Evolutionary conservation across 1,284 basidiomycete species (phyloP).

Genomic region (Malassezia japonica): DNA sequence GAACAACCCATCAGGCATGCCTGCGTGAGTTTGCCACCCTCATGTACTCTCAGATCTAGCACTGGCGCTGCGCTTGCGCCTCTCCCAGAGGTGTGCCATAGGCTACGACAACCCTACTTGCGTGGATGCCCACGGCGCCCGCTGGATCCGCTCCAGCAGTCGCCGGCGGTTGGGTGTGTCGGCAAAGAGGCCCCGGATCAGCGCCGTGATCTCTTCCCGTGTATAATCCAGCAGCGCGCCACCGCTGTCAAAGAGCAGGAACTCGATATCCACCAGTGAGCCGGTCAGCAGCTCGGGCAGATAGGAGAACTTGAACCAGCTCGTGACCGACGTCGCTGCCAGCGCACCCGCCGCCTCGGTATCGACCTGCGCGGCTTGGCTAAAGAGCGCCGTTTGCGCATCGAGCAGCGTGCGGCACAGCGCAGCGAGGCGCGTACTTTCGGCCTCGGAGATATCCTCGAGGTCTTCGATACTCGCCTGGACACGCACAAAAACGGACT

Average conservation of each 20-base stretch:
- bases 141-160: conserved; percentile 32
- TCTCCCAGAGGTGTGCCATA: background rate
- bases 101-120: background rate
- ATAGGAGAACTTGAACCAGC: conserved; percentile 45
- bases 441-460: conserved; percentile 79
- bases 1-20: conserved; percentile 26
- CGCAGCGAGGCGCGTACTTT: conserved; percentile 72
- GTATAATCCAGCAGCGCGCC: conserved; percentile 85
- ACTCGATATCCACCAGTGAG: conserved; percentile 64
- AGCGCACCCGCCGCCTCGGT: background rate
- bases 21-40: background rate
- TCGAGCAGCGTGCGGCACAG: conserved; percentile 68
- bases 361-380: background rate
- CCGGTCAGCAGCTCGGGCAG: conserved; percentile 41
- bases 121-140: background rate
- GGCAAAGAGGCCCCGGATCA: conserved; percentile 80
- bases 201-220: conserved; percentile 66
- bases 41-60: background rate
- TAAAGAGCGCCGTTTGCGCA: conserved; percentile 45
- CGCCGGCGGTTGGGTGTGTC: conserved; percentile 34
- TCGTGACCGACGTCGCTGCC: conserved; percentile 65
- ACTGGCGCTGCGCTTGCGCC: background rate
- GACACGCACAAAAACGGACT: conserved; percentile 62
- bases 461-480: conserved; percentile 67
- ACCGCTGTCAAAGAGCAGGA: conserved; percentile 67